Conservation (phyloP, 169 alveolate species). For the Plasmodium blacklocki region DNA sequence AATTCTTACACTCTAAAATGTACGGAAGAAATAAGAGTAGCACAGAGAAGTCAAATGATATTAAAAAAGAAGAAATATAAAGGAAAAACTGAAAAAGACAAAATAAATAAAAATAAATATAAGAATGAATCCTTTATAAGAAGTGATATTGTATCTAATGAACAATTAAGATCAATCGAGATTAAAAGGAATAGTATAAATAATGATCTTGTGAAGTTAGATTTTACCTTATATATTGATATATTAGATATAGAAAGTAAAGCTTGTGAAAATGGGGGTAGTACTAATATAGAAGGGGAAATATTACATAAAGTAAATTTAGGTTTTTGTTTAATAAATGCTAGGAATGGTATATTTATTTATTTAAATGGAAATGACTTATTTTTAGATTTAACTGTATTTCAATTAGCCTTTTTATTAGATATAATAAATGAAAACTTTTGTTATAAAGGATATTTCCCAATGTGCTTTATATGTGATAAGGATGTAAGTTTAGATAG, state of each 20-base stretch:
- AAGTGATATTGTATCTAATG: not conserved
- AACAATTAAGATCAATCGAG: not conserved
- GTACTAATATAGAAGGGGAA: conserved; percentile 65
- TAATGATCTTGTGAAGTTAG: not conserved
- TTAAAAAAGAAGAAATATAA: not conserved
- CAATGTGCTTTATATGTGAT: conserved; percentile 75
- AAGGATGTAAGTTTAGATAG: conserved; percentile 21
- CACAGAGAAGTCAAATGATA: conserved; percentile 22
- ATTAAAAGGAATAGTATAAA: not conserved
- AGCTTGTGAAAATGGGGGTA: conserved; percentile 78
- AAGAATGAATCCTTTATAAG: not conserved
- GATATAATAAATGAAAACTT: conserved; percentile 77
- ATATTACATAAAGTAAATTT: conserved; percentile 62
- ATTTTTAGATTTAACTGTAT: conserved; percentile 59
- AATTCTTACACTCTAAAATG: conserved; percentile 55
- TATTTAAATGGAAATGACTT: conserved; percentile 57
- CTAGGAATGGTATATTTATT: conserved; percentile 45
- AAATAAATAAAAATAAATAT: not conserved
- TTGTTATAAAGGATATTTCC: conserved; percentile 72
- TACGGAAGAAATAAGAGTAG: conserved; percentile 14
- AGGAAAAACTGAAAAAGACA: conserved; percentile 1
- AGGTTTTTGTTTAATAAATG: conserved; percentile 51
- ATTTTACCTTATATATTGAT: conserved; percentile 74
- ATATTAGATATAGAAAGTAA: conserved; percentile 54
- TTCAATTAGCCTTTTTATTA: conserved; percentile 59